Percentiles rank a stretch among this genome's conserved stretches.
Conservation (phyloP, 2,329 filamentous ascomycete species). For the Neophaeococcomyces mojaviensis region DNA sequence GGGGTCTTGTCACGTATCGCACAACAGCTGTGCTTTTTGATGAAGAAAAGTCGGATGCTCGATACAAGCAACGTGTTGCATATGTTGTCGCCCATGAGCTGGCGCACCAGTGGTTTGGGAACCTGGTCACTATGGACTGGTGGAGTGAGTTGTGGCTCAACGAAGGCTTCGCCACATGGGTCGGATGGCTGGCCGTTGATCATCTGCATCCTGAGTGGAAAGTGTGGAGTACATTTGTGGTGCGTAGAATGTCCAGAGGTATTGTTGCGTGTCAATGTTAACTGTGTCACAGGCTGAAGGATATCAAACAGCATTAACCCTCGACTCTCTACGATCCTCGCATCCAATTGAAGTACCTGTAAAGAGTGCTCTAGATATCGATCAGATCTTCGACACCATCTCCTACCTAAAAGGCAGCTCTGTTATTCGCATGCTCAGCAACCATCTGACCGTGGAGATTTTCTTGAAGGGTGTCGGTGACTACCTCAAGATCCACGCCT, state of each 20-base stretch:
- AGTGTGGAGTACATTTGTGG: slow-evolving; percentile 93
- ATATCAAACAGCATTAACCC: slow-evolving; percentile 81
- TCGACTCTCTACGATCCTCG: slow-evolving; percentile 83
- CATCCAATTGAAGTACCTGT: slow-evolving; percentile 97
- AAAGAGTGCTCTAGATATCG: slow-evolving; percentile 85
- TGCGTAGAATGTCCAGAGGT: slow-evolving; percentile 52
- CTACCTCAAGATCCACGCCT: slow-evolving; percentile 83
- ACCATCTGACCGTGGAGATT: slow-evolving; percentile 75
- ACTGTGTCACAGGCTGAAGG: slow-evolving; percentile 62
- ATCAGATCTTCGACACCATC: slow-evolving; percentile 96
- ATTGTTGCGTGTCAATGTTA: slow-evolving; percentile 32
- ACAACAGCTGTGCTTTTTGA: slow-evolving; percentile 96
- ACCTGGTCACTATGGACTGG: slow-evolving; percentile 91
- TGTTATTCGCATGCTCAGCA: slow-evolving; percentile 90
- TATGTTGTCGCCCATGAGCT: slow-evolving; percentile 98
- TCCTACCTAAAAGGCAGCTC: slow-evolving; percentile 96
- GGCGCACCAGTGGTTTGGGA: slow-evolving; percentile 93
- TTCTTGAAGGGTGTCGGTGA: slow-evolving; percentile 86
- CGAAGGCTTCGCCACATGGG: slow-evolving; percentile 97
- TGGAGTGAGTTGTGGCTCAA: slow-evolving; percentile 92
- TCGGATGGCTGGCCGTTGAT: slow-evolving; percentile 88
- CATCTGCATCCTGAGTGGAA: slow-evolving; percentile 95
- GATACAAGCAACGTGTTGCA: slow-evolving; percentile 87
- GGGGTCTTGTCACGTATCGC: slow-evolving; percentile 91
- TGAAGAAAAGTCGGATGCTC: slow-evolving; percentile 79